Evolutionary conservation across 2,329 filamentous ascomycete genomes (phyloP).

Genomic region (Colletotrichum kahawae): DNA sequence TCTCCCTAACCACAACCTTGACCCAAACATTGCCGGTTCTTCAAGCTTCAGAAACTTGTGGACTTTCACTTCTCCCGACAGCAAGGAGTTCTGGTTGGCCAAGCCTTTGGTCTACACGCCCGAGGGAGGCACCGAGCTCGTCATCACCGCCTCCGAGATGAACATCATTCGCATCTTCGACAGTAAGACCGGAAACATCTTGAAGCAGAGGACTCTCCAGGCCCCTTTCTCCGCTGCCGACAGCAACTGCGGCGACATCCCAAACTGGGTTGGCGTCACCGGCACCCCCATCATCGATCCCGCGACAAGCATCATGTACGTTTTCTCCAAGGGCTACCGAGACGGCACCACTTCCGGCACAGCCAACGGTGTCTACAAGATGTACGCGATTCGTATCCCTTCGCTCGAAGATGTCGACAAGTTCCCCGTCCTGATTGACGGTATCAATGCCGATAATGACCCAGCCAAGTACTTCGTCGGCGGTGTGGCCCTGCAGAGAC

Average conservation of each 20-base stretch:
- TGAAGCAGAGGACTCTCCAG: constrained; percentile 40
- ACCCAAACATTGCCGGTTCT: constrained; percentile 42
- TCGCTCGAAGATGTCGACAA: constrained; percentile 39
- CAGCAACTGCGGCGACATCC: constrained; percentile 44
- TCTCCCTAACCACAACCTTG: constrained; percentile 44
- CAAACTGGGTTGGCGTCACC: constrained; percentile 40
- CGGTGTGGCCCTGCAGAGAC: constrained; percentile 49
- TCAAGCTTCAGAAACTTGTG: constrained; percentile 31
- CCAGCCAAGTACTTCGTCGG: constrained; percentile 47
- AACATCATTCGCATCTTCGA: constrained; percentile 45
- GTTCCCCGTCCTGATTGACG: constrained; percentile 51
- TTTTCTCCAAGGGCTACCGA: constrained; percentile 40
- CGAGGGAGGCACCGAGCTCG: constrained; percentile 34
- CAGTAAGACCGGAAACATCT: constrained; percentile 42
- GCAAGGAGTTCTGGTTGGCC: constrained; percentile 28
- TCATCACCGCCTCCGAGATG: constrained; percentile 42
- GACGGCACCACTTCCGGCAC: constrained; percentile 27
- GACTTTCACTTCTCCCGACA: constrained; percentile 33
- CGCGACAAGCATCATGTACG: constrained; percentile 37
- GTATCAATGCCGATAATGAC: constrained; percentile 49
- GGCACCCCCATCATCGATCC: constrained; percentile 42
- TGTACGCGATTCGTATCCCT: constrained; percentile 43
- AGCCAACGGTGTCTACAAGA: constrained; percentile 42
- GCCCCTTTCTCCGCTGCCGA: constrained; percentile 43
- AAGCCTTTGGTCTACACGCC: constrained; percentile 50